These are phyloP conservation scores for Nicotiana otophora DNA, from an alignment of 257 asterid genomes.

Conservation along the genomic window DNA sequence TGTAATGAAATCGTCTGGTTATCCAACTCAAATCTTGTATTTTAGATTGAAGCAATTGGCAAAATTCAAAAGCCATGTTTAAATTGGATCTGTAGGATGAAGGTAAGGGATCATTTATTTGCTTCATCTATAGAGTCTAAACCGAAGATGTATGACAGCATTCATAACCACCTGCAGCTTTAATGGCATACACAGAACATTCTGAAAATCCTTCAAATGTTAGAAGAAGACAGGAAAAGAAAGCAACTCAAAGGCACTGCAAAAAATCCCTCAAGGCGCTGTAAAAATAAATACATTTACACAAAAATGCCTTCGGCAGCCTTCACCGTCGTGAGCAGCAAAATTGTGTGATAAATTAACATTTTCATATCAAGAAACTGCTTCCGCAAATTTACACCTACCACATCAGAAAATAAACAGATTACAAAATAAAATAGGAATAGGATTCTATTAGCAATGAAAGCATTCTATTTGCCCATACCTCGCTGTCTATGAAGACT, in stretches of 20 bases:
- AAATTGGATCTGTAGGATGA: not conserved
- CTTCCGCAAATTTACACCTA: slow-evolving; percentile 55
- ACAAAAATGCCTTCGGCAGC: slow-evolving; percentile 5
- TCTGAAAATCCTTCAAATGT: not conserved
- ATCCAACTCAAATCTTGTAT: not conserved
- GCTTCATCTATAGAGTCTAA: not conserved
- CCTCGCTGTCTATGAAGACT: slow-evolving; percentile 41
- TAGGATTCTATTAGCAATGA: not conserved
- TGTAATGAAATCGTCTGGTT: not conserved
- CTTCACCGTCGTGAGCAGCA: slow-evolving; percentile 11
- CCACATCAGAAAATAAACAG: slow-evolving; percentile 12
- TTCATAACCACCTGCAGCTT: not conserved
- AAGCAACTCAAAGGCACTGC: not conserved
- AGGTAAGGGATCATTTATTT: too few relatives aligned
- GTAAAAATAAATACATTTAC: slow-evolving; percentile 3
- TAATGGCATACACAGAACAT: not conserved
- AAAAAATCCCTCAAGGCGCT: not conserved
- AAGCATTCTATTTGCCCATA: slow-evolving; percentile 14
- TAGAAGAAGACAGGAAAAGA: not conserved
- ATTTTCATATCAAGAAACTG: slow-evolving; percentile 16
- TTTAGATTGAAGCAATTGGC: not conserved
- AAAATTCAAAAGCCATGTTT: not conserved
- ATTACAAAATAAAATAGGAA: not conserved
- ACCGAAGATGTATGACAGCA: not conserved
- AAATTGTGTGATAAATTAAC: slow-evolving; percentile 16